These are phyloP conservation scores for Globisporangium nunn DNA, from an alignment of 352 stramenopile genomes.

Conservation along the genomic window DNA sequence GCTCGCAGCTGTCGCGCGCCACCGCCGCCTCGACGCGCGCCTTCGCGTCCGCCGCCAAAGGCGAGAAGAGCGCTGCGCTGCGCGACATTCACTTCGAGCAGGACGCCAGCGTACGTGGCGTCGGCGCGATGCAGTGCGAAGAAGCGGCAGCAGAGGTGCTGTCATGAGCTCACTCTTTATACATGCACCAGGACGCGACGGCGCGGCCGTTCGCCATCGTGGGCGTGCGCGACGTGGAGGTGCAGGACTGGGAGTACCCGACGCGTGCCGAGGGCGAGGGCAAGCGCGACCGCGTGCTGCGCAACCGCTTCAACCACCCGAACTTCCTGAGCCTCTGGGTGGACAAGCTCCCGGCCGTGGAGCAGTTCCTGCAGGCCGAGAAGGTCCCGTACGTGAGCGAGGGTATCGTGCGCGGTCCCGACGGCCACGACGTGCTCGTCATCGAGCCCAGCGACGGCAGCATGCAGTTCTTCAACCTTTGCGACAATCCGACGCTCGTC, in stretches of 20 bases:
- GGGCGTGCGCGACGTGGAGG: constrained; percentile 71
- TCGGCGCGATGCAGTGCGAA: constrained; percentile 1
- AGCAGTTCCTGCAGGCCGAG: constrained; percentile 57
- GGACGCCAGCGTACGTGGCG: constrained; percentile 38
- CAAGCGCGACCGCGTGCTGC: constrained; percentile 46
- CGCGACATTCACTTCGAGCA: constrained; percentile 71
- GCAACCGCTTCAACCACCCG: constrained; percentile 69
- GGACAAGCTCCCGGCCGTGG: constrained; percentile 60
- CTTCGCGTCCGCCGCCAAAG: constrained; percentile 15
- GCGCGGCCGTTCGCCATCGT: constrained; percentile 69
- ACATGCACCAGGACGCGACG: constrained; percentile 19
- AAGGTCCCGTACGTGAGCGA: constrained; percentile 54
- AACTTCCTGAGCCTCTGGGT: constrained; percentile 86
- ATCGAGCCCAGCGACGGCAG: constrained; percentile 57
- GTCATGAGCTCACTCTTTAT: constrained; percentile 1
- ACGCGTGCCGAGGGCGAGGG: constrained; percentile 57
- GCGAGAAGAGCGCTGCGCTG: constrained; percentile 17
- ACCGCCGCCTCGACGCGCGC: constrained; percentile 11
- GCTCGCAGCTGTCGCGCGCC: constrained; percentile 10
- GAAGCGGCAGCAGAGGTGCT: not conserved
- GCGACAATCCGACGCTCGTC: constrained; percentile 69
- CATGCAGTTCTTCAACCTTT: constrained; percentile 81
- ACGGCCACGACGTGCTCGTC: constrained; percentile 62
- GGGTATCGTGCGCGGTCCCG: constrained; percentile 45
- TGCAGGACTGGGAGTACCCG: constrained; percentile 71